Base-by-base conservation (phyloP, 2,329 filamentous ascomycete species). In the Hypoxylon sp. region DNA sequence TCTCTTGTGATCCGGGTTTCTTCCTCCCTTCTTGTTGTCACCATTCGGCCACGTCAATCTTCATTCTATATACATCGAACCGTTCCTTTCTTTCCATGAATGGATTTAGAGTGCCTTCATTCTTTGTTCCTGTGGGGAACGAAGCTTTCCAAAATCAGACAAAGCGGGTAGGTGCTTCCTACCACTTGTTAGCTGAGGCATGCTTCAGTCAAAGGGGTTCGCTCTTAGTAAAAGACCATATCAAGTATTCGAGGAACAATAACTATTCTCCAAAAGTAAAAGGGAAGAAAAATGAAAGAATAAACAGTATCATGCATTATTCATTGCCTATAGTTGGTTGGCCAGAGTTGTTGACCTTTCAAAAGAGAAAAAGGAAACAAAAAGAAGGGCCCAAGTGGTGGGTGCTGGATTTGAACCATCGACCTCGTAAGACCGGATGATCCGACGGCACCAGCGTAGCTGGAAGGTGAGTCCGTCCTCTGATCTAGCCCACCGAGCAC, bases 41-140 rank as follows among this genome's bases (percentile, higher is more conserved):
- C 19, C 11, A 17, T 19, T 19, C 44, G 17, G 6, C 19, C 50
- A 39, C 39, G 8, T 35, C 4, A 33, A 24, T 13, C 8, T 37
- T 11, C 6, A 39, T 22, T 46, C 50, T 69, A 69, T 66, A 69
- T 69, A 66, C 67, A 57, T 48, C 8, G 3, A 53, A 5, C 10
- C 9, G 14, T 55, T 53, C 50, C 52, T 69, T 69, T 63, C 58
- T 66, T 59, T 17, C 14, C 24, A 5, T 10, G 19, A 13, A 11
- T 35, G 13, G 3, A 17, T 44, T 14, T 5, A 5, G 5, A 13
- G 8, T 5, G 8, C 5, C 6, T 17, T 22, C 31, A 3, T 31
- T 48, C 63, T 66, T 68, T 68, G 58, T 63, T 47, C 14, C 4
- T 14, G 24, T 6, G 17, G 10, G 26, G 39, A 29, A 14, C 13